These are phyloP conservation scores for Chrysoporthe puriensis DNA, from an alignment of 2,329 filamentous ascomycete genomes.

Conservation along the genomic window DNA sequence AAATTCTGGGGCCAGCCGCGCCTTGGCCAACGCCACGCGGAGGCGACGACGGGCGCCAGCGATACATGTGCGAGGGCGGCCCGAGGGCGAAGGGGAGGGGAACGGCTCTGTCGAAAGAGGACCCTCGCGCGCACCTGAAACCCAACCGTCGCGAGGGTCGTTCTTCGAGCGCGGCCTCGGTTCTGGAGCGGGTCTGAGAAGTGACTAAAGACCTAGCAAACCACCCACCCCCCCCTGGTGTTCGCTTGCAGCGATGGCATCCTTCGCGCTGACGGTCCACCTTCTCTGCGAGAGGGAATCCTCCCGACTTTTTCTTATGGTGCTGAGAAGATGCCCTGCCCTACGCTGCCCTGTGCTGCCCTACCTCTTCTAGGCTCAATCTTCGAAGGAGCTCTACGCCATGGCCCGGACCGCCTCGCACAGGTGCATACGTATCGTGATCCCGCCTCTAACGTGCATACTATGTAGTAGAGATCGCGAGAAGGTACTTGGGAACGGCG, in stretches of 20 bases:
- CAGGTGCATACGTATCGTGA: neutral
- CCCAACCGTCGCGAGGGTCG: neutral
- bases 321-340: too few species aligned
- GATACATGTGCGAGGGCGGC: too few species aligned
- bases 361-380: neutral
- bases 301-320: neutral
- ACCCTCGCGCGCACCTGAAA: too few species aligned
- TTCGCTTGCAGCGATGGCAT: neutral
- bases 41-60: neutral
- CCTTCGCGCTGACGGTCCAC: neutral
- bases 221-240: neutral
- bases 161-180: neutral
- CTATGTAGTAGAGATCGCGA: neutral
- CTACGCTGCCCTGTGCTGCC: neutral
- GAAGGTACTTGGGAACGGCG: too few species aligned
- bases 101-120: too few species aligned
- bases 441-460: neutral
- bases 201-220: neutral
- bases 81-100: too few species aligned
- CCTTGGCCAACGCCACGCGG: neutral
- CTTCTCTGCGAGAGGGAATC: neutral
- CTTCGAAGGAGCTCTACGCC: neutral
- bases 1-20: neutral
- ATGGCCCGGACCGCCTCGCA: slow-evolving; percentile 4
- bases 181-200: too few species aligned